Evolutionary conservation across 169 alveolate species (phyloP).

Genomic region (Besnoitia besnoiti): DNA sequence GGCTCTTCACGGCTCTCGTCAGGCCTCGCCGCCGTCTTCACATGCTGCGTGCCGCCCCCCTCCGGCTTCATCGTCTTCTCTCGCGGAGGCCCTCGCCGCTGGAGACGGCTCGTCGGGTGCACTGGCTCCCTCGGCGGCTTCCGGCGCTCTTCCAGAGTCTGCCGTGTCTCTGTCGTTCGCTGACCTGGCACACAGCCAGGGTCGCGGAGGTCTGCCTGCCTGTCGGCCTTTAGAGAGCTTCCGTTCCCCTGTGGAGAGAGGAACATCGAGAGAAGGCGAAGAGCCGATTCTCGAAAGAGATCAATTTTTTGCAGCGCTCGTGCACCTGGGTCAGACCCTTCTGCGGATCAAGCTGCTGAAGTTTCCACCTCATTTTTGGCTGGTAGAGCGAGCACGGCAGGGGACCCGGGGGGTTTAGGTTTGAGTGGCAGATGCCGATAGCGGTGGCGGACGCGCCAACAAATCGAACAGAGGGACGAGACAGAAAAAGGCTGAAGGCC

Average conservation of each 20-base stretch:
- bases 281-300: not conserved
- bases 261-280: no score
- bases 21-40: not conserved
- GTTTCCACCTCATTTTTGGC: not conserved
- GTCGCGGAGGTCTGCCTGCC: no score
- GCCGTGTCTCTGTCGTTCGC: not conserved
- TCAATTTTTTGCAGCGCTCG: not conserved
- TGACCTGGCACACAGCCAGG: not conserved
- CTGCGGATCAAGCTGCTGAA: not conserved
- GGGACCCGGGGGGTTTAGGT: no score
- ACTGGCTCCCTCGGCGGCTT: not conserved
- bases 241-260: no score
- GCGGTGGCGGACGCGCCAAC: no score
- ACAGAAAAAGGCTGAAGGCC: no score
- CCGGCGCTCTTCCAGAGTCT: not conserved
- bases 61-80: not conserved
- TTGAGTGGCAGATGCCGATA: no score
- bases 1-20: not conserved
- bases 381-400: not conserved
- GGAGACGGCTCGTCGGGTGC: not conserved
- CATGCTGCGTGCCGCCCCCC: not conserved
- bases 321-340: not conserved
- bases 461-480: no score
- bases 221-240: no score
- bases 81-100: not conserved